Evolutionary conservation across 1,284 basidiomycete genomes (phyloP).

Genomic region (Trichosporon sp.): DNA sequence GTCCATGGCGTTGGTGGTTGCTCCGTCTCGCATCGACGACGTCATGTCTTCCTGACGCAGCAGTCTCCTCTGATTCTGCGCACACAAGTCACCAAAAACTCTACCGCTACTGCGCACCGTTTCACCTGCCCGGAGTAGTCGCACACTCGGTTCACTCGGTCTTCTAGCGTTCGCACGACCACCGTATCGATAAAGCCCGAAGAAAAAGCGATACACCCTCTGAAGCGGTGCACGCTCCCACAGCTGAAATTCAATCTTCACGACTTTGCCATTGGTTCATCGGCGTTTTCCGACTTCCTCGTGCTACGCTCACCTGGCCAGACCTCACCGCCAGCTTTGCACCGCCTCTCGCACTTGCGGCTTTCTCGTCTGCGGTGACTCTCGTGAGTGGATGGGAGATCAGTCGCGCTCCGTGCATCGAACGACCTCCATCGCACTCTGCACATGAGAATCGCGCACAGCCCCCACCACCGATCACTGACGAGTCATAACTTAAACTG

Average conservation of each 20-base stretch:
- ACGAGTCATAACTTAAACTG: neutral
- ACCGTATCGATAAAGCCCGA: neutral
- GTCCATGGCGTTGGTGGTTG: slow-evolving; percentile 1
- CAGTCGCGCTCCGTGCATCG: neutral
- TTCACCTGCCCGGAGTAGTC: neutral
- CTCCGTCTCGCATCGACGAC: neutral
- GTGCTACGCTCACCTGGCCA: neutral
- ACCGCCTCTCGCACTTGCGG: neutral
- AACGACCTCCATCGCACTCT: neutral
- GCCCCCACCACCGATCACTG: neutral
- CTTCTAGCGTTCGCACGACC: neutral
- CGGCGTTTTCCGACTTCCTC: neutral
- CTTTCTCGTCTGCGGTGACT: neutral
- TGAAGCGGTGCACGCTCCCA: neutral
- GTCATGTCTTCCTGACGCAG: neutral
- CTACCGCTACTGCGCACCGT: neutral
- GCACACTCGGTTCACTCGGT: neutral
- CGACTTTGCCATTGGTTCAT: neutral
- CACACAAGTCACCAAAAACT: neutral
- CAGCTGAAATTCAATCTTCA: neutral
- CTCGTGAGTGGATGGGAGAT: neutral
- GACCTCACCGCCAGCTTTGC: neutral
- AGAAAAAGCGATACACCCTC: neutral
- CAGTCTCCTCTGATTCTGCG: neutral
- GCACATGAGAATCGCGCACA: neutral